phyloP scores from a whole-genome alignment of 1,284 basidiomycete species.

The Trichosporon faecale region DNA sequence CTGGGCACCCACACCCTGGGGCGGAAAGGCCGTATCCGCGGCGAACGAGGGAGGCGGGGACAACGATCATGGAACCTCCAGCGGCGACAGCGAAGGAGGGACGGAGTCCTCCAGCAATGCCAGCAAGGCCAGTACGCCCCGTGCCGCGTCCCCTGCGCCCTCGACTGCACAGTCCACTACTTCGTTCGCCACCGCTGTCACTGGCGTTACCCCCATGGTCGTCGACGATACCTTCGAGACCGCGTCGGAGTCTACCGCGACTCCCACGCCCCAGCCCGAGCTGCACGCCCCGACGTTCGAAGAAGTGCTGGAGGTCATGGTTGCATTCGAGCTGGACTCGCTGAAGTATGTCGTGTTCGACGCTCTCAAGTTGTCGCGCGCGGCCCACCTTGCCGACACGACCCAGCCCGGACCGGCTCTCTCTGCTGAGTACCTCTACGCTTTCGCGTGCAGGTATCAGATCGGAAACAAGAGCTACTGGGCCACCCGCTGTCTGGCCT shows the following conservation, averaged over 20 bases:
- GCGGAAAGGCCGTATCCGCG: too few relatives aligned
- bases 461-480: background rate
- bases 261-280: background rate
- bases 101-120: background rate
- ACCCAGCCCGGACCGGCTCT: background rate
- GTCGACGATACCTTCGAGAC: background rate
- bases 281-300: background rate
- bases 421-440: background rate
- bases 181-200: background rate
- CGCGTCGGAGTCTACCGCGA: background rate
- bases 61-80: background rate
- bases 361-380: background rate
- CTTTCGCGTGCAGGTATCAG: background rate
- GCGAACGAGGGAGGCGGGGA: too few relatives aligned
- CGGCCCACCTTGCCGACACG: background rate
- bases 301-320: background rate
- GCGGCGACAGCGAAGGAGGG: background rate
- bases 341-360: background rate
- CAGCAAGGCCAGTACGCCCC: background rate
- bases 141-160: background rate
- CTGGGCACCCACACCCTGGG: background rate
- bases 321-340: background rate
- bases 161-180: background rate
- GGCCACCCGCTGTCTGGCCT: background rate
- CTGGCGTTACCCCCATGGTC: too few relatives aligned